Evolutionary conservation across 1,284 basidiomycete genomes (phyloP), one percentile per base, ranked within the genome.

Genomic region (Cryptococcus neoformans): DNA sequence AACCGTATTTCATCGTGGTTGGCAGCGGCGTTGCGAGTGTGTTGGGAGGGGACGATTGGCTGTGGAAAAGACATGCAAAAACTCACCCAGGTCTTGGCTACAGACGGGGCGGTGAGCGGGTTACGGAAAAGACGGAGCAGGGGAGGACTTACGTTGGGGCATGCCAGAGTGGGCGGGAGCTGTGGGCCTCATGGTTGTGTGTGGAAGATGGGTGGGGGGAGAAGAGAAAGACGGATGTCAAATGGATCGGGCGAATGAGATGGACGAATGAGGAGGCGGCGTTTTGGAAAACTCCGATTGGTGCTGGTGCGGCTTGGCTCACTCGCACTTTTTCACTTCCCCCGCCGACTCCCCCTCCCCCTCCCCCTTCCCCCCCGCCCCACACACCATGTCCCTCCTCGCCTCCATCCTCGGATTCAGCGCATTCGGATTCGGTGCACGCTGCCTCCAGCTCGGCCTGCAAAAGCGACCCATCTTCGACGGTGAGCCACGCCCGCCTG

Each of bases 401-500:
- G 79, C 84, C 58, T 88, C 84, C 73, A 79, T 92, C 65, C 70
- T 89, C 71, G 90, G 90, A 49, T 90, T 89, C 79, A 86, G 87
- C 16, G 77, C 83, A 56, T 87, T 90, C 69, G 90, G 90, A 36
- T 84, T 92, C 55, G 85, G 85, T 17, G 85, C 85, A 12, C 83
- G 90, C 62, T 80, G 89, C 60, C 88, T 88, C 65, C 90, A 92
- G 76, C 85, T 92, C 21, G 87, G 86, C 52, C 86, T 92, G 65
- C 88, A 90, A 60, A 73, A 76, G 64, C 66, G 75, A 46, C 59
- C 62, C 44, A 68, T 78, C 57, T 73, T 75, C 62, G 64, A 68
- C 28, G 64, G 77, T 78, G 57, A 51, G 75, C 64, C 28, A 46
- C 21, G 6, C n/a, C 51, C 17, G 6, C 47, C 9, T 37, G 34